These are phyloP conservation scores for Rhodocollybia butyracea DNA, from an alignment of 768 basidiomycete genomes.

Conservation along the genomic window DNA sequence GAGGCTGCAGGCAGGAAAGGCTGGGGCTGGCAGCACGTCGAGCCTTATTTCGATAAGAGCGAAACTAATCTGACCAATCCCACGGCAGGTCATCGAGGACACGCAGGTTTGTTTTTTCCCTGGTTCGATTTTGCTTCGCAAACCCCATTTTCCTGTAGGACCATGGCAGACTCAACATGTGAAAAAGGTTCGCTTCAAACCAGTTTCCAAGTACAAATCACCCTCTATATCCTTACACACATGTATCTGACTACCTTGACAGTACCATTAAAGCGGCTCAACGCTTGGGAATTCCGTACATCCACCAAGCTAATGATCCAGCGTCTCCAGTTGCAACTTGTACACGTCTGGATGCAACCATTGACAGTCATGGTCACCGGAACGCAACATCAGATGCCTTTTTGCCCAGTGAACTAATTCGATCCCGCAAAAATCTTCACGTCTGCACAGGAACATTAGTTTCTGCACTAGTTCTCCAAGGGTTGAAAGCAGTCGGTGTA, in stretches of 20 bases:
- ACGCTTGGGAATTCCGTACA: constrained; percentile 18
- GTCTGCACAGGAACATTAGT: constrained; percentile 20
- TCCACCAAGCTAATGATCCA: constrained; percentile 17
- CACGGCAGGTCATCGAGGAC: constrained; percentile 7
- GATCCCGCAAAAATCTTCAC: constrained; percentile 14
- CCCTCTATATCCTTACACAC: not conserved
- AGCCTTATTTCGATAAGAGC: constrained; percentile 23
- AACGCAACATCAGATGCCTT: constrained; percentile 21
- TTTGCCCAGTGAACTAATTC: constrained; percentile 11
- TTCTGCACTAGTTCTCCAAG: constrained; percentile 10
- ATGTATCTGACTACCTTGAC: not conserved
- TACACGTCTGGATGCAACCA: constrained; percentile 17
- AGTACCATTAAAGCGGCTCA: constrained; percentile 13
- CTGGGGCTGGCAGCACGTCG: constrained; percentile 26
- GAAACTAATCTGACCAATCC: constrained; percentile 13
- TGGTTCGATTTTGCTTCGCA: not conserved
- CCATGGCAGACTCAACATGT: constrained; percentile 16
- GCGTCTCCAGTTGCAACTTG: constrained; percentile 15
- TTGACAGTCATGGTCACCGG: constrained; percentile 16
- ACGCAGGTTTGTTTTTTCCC: constrained; percentile 7
- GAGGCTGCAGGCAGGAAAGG: constrained; percentile 16
- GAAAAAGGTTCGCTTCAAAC: constrained; percentile 7
- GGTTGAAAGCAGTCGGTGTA: constrained; percentile 2
- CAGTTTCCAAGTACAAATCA: constrained; percentile 2
- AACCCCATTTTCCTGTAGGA: constrained; percentile 2